Evolutionary conservation across 805 yeast genomes (phyloP).

Genomic region (Hanseniaspora guilliermondii): DNA sequence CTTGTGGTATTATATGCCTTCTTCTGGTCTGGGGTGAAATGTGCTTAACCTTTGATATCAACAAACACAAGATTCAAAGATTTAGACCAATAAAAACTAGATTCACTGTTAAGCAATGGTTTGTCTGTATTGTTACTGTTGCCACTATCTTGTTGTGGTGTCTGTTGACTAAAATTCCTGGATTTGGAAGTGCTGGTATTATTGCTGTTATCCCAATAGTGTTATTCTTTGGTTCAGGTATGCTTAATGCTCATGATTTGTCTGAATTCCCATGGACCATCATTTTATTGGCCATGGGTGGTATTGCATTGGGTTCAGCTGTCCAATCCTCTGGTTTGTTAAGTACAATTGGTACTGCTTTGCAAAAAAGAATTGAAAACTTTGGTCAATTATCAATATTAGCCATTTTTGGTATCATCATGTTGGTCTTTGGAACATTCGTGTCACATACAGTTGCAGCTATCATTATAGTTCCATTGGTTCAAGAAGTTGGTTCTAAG

Average conservation of each 20-base stretch:
- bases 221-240: conserved; percentile 78
- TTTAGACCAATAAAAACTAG: conserved; percentile 44
- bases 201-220: conserved; percentile 79
- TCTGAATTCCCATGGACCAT: conserved; percentile 95
- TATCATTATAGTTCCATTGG: conserved; percentile 76
- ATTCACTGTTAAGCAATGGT: conserved; percentile 63
- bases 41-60: conserved; percentile 42
- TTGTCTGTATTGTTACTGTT: conserved; percentile 54
- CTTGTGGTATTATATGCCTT: conserved; percentile 54
- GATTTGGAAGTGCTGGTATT: conserved; percentile 86
- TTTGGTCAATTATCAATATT: conserved; percentile 56
- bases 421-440: conserved; percentile 80
- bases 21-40: conserved; percentile 59
- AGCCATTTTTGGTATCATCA: conserved; percentile 69
- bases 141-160: conserved; percentile 83
- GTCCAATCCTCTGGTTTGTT: conserved; percentile 84
- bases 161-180: conserved; percentile 58
- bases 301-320: conserved; percentile 85
- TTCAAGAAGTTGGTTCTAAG: conserved; percentile 70
- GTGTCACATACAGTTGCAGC: conserved; percentile 97
- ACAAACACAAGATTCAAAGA: conserved; percentile 36
- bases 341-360: conserved; percentile 57
- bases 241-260: conserved; percentile 71
- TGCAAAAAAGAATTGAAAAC: conserved; percentile 54
- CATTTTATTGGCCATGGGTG: conserved; percentile 94